Evolutionary conservation across 2,329 filamentous ascomycete genomes (phyloP), one percentile per base, ranked within the genome.

Genomic region (Cercospora sesami): DNA sequence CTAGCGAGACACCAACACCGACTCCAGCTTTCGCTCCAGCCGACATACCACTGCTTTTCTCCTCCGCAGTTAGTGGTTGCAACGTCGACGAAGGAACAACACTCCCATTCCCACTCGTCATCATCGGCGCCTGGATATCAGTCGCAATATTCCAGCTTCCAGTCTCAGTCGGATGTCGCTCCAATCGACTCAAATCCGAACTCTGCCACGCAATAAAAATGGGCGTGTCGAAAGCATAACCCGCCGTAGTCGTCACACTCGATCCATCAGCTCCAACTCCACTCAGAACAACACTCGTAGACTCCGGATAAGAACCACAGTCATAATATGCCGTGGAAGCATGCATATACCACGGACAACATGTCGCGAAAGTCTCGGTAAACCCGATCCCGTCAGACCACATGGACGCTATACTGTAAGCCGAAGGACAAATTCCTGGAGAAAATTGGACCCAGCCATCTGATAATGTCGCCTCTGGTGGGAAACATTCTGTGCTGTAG

Each of bases 291-390:
- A 67, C 65, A 4, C 60, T 59, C 10, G 61, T 69, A 12, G 62
- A 55, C 16, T 64, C 57, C 4, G 68, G 68, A 45, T 57, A 69
- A 14, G 64, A 64, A 9, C 64, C 68, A 45, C 68, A 69, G 18
- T 69, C 64, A 57, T 67, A 69, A 21, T 66, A 66, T 18, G 60
- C 55, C 9, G 63, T 60, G 2, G 68, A 69, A 7, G 61, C 68
- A 28, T 64, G 68, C 64, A 69, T 63, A 57, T 67, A 67, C 68
- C 68, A 69, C 14, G 68, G 68, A 65, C 68, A 69, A 42, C 68
- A 69, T 6, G 48, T 60, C 1, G 64, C 68, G n/a, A 45, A 62
- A 1, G 64, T 67, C 12, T 31, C 39, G 8, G 65, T 39, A 6
- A 64, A 55, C 6, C 30, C 36, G 23, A 63, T 51, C 7, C 62